phyloP scores from a whole-genome alignment of 352 stramenopile genomes.

The Phytophthora agathidicida region DNA sequence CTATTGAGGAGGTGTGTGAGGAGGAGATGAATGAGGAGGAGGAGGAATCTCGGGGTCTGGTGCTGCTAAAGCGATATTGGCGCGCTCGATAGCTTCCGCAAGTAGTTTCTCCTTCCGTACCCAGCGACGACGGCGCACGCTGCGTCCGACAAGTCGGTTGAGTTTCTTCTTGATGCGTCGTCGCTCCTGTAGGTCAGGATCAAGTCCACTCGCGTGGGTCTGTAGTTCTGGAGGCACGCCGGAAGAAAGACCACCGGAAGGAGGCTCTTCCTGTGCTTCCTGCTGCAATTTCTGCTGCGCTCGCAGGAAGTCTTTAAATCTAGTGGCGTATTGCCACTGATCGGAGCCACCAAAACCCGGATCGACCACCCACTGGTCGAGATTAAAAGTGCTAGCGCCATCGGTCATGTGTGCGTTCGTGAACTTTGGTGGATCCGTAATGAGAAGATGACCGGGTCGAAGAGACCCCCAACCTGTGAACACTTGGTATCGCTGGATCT shows the following conservation, averaged over 20 bases:
- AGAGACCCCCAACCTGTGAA: slow-evolving; percentile 84
- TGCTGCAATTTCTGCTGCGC: slow-evolving; percentile 57
- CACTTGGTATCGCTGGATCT: slow-evolving; percentile 88
- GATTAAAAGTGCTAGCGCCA: slow-evolving; percentile 57
- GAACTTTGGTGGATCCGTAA: slow-evolving; percentile 77
- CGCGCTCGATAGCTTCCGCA: slow-evolving; percentile 44
- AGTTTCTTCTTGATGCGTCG: slow-evolving; percentile 81
- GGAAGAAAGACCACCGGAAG: too few relatives aligned
- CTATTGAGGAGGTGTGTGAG: slow-evolving; percentile 19
- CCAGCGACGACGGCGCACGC: slow-evolving; percentile 79
- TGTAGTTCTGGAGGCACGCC: slow-evolving; percentile 21
- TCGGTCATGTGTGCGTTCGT: slow-evolving; percentile 81
- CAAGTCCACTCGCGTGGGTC: slow-evolving; percentile 26
- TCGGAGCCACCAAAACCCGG: slow-evolving; percentile 69
- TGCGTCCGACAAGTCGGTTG: slow-evolving; percentile 82
- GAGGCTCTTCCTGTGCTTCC: slow-evolving; percentile 16
- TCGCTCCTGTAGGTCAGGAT: slow-evolving; percentile 53
- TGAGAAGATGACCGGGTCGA: slow-evolving; percentile 75
- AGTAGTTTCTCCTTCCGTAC: slow-evolving; percentile 78
- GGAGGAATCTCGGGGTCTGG: slow-evolving; percentile 8
- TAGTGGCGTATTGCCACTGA: slow-evolving; percentile 88
- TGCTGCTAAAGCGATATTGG: slow-evolving; percentile 34
- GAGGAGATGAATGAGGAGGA: slow-evolving; percentile 4
- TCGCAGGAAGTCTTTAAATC: slow-evolving; percentile 84
- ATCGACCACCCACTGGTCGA: slow-evolving; percentile 84